Evolutionary conservation across 75 land plant genomes (phyloP), one percentile per base, ranked within the genome.

Genomic region (Cryptomeria japonica): DNA sequence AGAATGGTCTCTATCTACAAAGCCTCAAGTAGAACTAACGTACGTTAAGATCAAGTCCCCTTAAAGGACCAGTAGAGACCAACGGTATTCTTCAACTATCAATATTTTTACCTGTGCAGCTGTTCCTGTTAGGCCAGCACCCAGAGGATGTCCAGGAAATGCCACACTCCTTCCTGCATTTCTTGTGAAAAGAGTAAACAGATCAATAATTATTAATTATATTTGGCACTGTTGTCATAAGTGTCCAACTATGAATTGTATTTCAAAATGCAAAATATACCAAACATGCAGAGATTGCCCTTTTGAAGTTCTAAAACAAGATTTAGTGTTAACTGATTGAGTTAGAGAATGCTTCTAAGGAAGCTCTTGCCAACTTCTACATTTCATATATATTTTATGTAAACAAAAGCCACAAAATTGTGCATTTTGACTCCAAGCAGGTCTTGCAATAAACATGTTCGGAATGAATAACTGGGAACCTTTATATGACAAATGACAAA

Each of bases 71-170:
- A 86, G 41, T 88, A 87, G 56, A 88, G 49, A 88, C 70, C 70
- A 90, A 90, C 41, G 18, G 38, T 53, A 93, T 38, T 47, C 80
- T 55, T 88, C 88, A 51, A 82, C 64, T 64, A 88, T 82, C 76
- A 89, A 83, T 85, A 76, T 88, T 87, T 95, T 96, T 95, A 88
- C 99, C 98, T 97, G 93, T 55, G 99, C 98, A 91, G 99, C 99
- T 88, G 91, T 51, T 72, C 89, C 89, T 55, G 94, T 94, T 83
- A 98, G 95, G 84, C 99, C 99, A 91, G 92, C 88, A 86, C 99
- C 99, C 89, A 98, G 89, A 10, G 99, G 92, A 90, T 98, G 97
- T 76, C 99, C 99, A 87, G 99, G 99, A 85, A 98, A 95, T 19
- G 99, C 98, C 85, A 98, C 97, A 90, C 95, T 95, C 85, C 95